Percentiles rank a stretch among this genome's conserved stretches.
Evolutionary conservation across 441 rosid species (phyloP).

Genomic region (Bocquillonia castaneifolia): DNA sequence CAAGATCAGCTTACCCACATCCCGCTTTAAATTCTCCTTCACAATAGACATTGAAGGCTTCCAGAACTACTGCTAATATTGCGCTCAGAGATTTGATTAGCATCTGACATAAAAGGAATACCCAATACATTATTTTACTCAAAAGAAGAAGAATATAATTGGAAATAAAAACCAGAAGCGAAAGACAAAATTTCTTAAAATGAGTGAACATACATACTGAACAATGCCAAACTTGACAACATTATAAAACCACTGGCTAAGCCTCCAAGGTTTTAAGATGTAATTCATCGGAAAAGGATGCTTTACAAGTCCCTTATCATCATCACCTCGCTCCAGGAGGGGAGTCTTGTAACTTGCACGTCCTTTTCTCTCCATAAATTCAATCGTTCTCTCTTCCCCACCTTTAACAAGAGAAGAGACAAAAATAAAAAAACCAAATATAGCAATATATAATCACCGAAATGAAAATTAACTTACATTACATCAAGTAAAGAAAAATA

Average conservation of each 20-base stretch:
- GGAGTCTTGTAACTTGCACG: conserved; percentile 61
- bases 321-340: conserved; percentile 56
- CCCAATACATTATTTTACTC: conserved; percentile 10
- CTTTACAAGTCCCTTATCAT: conserved; percentile 61
- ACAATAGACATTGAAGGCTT: conserved; percentile 84
- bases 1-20: conserved; percentile 74
- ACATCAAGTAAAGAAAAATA: neutral
- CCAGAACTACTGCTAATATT: conserved; percentile 79
- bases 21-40: conserved; percentile 91
- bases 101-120: conserved; percentile 60
- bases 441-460: conserved; percentile 14
- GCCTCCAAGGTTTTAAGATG: conserved; percentile 86
- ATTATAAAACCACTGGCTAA: conserved; percentile 91
- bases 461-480: conserved; percentile 1
- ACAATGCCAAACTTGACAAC: conserved; percentile 96
- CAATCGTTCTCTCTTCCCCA: conserved; percentile 87
- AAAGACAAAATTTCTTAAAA: conserved; percentile 23
- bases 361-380: conserved; percentile 90
- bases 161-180: conserved; percentile 9
- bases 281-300: conserved; percentile 95
- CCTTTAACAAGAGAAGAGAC: conserved; percentile 42
- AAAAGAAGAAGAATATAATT: conserved; percentile 22
- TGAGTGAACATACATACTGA: conserved; percentile 78
- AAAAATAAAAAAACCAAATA: conserved; percentile 2
- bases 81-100: conserved; percentile 79